Base-by-base conservation (phyloP, 163 green algal species). In the Scenedesmus sp. region DNA sequence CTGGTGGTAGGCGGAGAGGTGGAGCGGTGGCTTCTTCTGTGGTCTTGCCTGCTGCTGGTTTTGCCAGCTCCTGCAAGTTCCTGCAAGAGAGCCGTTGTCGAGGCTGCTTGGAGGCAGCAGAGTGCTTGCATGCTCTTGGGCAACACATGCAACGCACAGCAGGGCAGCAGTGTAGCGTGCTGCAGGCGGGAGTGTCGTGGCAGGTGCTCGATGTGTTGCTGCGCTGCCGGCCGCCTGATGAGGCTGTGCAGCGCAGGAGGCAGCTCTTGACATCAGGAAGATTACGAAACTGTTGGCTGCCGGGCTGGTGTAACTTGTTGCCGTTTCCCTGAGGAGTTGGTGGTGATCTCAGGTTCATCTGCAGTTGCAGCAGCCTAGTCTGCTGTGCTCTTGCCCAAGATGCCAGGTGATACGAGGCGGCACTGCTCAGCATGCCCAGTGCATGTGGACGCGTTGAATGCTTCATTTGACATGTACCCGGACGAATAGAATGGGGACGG, bases 31-130 rank as follows among this genome's bases (percentile, higher is more conserved):
- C 13, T 13, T 79, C 23, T 15, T 7, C 70, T 79, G 70, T 8
- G 70, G 70, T 52, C 23, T 23, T 79, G 4, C 59, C 3, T 52
- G 70, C 5, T 79, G 23, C 23, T 79, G 20, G 34, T 46, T 46
- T 46, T 18, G 23, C 70, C 23, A 79, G 70, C 23, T 79, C 23
- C 46, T 46, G 34, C 34, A 23, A 18, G 23, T 79, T 52, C 70
- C 70, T 79, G 70, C 70, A 79, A 79, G 23, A 6, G 23, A 52
- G 66, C 18, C 66, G 13, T 52, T 13, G 23, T 52, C 23, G 70
- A 79, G 70, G 70, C 70, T 79, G 70, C 70, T 79, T 52, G 10
- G 23, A 79, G 70, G 70, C 70, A 79, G 70, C 70, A 79, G 70
- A 20, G 70, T 52, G 70, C 70, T 79, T 79, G 70, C 70, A 79